Conservation (phyloP, 2,329 filamentous ascomycete genomes). For the Teratosphaeria viscida region DNA sequence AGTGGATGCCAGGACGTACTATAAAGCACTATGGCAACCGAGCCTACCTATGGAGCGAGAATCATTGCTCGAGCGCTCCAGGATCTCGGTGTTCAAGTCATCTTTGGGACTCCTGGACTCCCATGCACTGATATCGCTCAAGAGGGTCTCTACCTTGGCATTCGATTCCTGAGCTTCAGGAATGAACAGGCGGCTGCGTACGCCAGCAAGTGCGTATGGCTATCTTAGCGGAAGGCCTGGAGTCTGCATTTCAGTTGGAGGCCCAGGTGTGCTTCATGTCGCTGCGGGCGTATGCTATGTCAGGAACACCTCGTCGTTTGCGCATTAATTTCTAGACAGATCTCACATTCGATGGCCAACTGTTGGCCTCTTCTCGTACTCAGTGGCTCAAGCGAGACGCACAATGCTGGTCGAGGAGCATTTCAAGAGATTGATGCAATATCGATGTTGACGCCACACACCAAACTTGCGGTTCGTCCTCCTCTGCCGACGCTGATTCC, state of each 20-base stretch:
- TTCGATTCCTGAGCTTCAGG: conserved; percentile 48
- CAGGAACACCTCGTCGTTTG: not conserved
- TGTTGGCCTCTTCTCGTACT: conserved; percentile 46
- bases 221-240: conserved; percentile 47
- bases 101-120: conserved; percentile 46
- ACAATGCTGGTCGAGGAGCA: conserved; percentile 41
- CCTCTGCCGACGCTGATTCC: conserved; percentile 36
- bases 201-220: conserved; percentile 49
- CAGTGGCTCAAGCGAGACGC: conserved; percentile 44
- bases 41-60: conserved; percentile 28
- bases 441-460: conserved; percentile 42
- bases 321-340: conserved; percentile 5
- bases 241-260: conserved; percentile 49
- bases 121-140: conserved; percentile 49
- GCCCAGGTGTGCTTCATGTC: conserved; percentile 48
- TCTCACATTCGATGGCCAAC: conserved; percentile 37
- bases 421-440: conserved; percentile 51
- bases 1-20: not conserved
- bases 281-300: conserved; percentile 42
- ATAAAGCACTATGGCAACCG: not conserved
- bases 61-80: conserved; percentile 40
- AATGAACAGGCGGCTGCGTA: conserved; percentile 51
- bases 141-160: conserved; percentile 45
- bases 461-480: conserved; percentile 42
- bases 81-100: conserved; percentile 39